phyloP scores from a whole-genome alignment of 148 eudicot species.

The Vaccinium vitisidaea region DNA sequence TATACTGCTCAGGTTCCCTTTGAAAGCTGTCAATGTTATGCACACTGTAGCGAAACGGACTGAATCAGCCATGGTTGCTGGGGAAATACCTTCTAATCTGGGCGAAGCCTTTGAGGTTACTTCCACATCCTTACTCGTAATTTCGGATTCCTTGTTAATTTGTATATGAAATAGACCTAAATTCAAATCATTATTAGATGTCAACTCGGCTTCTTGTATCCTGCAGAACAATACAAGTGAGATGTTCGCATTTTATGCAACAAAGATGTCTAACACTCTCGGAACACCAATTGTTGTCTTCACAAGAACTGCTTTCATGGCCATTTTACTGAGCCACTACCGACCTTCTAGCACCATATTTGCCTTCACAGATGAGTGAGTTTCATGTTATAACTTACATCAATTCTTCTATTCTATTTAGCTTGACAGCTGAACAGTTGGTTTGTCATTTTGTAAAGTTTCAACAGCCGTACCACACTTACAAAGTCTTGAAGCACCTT shows the following conservation, averaged over 20 bases:
- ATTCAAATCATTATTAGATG: background rate
- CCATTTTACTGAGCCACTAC: conserved; percentile 83
- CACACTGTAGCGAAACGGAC: conserved; percentile 94
- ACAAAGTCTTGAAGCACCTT: background rate
- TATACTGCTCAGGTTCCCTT: conserved; percentile 66
- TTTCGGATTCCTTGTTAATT: background rate
- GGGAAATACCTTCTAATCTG: conserved; percentile 56
- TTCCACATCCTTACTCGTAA: background rate
- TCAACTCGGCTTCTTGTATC: conserved; percentile 18
- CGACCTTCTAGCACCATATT: conserved; percentile 93
- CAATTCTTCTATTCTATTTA: background rate
- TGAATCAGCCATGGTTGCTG: conserved; percentile 65
- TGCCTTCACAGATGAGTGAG: conserved; percentile 98
- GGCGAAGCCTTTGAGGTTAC: conserved; percentile 78
- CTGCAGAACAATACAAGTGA: conserved; percentile 97
- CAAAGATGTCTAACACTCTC: conserved; percentile 95
- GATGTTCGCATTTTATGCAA: conserved; percentile 98
- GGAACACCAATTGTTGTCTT: conserved; percentile 93
- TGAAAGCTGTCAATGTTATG: conserved; percentile 97
- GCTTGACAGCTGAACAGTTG: background rate
- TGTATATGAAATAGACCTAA: background rate
- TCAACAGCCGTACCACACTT: conserved; percentile 13
- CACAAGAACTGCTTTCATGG: conserved; percentile 96
- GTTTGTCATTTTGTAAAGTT: background rate
- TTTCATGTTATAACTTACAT: background rate